Base-by-base conservation (phyloP, 495 filamentous ascomycete genomes). In the Penicillium odoratum region DNA sequence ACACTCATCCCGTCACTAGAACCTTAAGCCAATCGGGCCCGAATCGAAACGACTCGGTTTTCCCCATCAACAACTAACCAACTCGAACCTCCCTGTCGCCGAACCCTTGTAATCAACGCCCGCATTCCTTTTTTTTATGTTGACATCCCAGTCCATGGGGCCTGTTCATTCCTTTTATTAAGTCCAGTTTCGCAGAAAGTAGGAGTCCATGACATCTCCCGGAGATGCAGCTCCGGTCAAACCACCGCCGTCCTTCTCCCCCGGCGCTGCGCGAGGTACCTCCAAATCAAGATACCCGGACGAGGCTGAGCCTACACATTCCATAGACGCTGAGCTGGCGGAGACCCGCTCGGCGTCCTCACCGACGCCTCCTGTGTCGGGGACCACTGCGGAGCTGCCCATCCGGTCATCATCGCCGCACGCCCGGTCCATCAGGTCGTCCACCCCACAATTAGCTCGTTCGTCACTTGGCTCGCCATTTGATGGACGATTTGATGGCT, bases 161-260 rank as follows among this genome's bases (percentile, higher is more conserved):
- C 56, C 63, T 69, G 56, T 51, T 59, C 44, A 55, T 63, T 51
- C 50, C 33, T 36, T 42, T 18, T 21, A 48, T 49, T 60, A 59
- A 56, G 44, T 52, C 26, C 42, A 63, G 53, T 47, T 56, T 57
- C 51, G 45, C 63, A 52, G 30, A 66, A 63, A 56, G 58, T 58
- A 74, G 43, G 65, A 71, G 74, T 81, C 77, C 80, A 85, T 86
- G 83, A 84, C 79, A 78, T 79, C 83, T 74, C 74, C 78, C 63
- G 78, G 77, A 77, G 78, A 85, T 86, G 82, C 73, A 72, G 69
- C 81, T 66, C 80, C 84, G 68, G 74, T 83, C 70, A 81, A 83
- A 73, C 81, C 83, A 71, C 78, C 80, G 69, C 80, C 81, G 70
- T 81, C 82, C 62, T 79, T 81, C 63, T 78, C 83, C 55, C 73